Percentiles rank a stretch among this genome's conserved stretches.
phyloP scores from a whole-genome alignment of 495 filamentous ascomycete genomes.

The Monascus purpureus region DNA sequence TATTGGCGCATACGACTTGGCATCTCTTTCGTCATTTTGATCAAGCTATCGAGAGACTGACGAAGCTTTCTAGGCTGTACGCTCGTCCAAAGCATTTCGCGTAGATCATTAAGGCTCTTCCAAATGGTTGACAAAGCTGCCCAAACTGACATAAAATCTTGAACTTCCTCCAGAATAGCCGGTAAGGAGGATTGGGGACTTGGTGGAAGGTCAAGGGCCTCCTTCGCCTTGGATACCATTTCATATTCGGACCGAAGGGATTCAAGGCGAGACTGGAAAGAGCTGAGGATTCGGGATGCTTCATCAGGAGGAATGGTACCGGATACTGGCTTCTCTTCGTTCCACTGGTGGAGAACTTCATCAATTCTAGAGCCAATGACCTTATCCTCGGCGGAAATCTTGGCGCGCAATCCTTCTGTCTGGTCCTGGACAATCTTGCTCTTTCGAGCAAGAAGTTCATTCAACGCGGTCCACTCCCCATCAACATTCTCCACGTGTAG shows the following conservation, averaged over 20 bases:
- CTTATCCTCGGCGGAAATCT: constrained; percentile 88
- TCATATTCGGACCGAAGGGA: constrained; percentile 72
- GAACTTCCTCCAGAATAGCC: constrained; percentile 84
- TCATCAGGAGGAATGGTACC: constrained; percentile 81
- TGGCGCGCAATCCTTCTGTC: constrained; percentile 86
- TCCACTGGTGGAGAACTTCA: constrained; percentile 75
- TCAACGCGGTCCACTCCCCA: constrained; percentile 79
- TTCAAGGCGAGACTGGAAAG: constrained; percentile 71
- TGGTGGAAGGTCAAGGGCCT: constrained; percentile 80
- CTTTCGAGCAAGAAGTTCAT: constrained; percentile 78
- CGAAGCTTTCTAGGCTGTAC: constrained; percentile 86
- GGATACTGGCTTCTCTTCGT: constrained; percentile 90
- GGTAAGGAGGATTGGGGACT: constrained; percentile 62
- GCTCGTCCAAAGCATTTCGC: constrained; percentile 82
- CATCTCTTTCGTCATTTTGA: constrained; percentile 99
- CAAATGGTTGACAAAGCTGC: constrained; percentile 87
- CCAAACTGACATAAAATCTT: constrained; percentile 98
- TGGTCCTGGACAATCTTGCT: constrained; percentile 90
- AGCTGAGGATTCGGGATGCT: constrained; percentile 62
- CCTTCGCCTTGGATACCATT: constrained; percentile 92
- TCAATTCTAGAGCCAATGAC: constrained; percentile 75
- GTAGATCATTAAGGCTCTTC: constrained; percentile 88
- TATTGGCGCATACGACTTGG: constrained; percentile 98
- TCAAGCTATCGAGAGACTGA: constrained; percentile 71
- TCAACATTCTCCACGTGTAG: constrained; percentile 87